These are phyloP conservation scores for Pleodorina starrii DNA, from an alignment of 139 green algal species.

Conservation along the genomic window DNA sequence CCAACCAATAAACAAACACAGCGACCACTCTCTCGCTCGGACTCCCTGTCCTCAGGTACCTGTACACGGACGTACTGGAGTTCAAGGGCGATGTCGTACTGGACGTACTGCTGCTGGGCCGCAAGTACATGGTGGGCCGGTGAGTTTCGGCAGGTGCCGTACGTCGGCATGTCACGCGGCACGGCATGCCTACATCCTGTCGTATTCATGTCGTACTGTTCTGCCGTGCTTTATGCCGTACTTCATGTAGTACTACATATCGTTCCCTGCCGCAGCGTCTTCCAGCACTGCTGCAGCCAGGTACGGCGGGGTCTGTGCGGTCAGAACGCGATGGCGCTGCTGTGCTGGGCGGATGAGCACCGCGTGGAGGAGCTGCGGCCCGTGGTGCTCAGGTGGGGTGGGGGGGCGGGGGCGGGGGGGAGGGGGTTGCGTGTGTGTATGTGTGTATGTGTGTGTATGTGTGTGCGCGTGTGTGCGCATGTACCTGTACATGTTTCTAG, in stretches of 20 bases:
- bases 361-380: conserved; percentile 45
- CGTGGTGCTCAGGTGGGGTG: conserved; percentile 1
- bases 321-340: conserved; percentile 36
- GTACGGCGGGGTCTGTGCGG: conserved; percentile 34
- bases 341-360: conserved; percentile 41
- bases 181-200: background rate
- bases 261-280: conserved; percentile 40
- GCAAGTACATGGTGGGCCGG: conserved; percentile 51
- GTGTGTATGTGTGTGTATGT: background rate
- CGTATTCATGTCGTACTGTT: no score
- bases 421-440: no score
- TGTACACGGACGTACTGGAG: conserved; percentile 46
- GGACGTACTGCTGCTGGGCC: conserved; percentile 40
- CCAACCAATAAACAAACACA: no score
- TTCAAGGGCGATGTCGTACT: conserved; percentile 49
- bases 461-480: no score
- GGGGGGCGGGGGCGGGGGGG: no score
- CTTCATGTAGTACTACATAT: no score
- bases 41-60: conserved; percentile 33
- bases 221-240: no score
- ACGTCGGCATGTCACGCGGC: no score
- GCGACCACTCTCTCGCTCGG: no score
- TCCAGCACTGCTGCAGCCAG: conserved; percentile 53
- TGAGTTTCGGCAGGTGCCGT: background rate
- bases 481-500: no score